These are phyloP conservation scores for Psilocybe sp. DNA, from an alignment of 768 basidiomycete genomes.

Conservation along the genomic window DNA sequence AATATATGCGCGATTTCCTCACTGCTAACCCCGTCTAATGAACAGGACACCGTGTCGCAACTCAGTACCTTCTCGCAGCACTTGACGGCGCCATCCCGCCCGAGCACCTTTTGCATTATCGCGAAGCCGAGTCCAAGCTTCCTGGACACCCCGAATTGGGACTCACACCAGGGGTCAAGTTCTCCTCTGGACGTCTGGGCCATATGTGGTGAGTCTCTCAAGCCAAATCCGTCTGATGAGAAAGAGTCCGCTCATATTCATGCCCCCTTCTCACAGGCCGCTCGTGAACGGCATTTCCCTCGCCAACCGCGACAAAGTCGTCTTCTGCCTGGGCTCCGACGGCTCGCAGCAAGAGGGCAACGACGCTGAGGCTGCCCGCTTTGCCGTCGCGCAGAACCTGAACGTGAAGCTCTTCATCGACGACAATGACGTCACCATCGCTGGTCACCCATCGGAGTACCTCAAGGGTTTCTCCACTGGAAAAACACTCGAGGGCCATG, in stretches of 20 bases:
- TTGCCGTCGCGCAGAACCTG: slow-evolving; percentile 79
- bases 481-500: slow-evolving; percentile 78
- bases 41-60: slow-evolving; percentile 87
- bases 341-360: slow-evolving; percentile 92
- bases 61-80: slow-evolving; percentile 82
- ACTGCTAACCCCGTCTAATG: not conserved
- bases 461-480: slow-evolving; percentile 72
- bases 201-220: slow-evolving; percentile 68
- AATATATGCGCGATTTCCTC: not conserved
- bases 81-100: slow-evolving; percentile 68
- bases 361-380: slow-evolving; percentile 84
- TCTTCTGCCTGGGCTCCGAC: slow-evolving; percentile 86
- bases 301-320: slow-evolving; percentile 71
- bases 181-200: slow-evolving; percentile 89
- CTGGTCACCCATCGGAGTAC: slow-evolving; percentile 88
- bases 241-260: not conserved
- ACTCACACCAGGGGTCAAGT: slow-evolving; percentile 89
- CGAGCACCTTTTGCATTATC: slow-evolving; percentile 82
- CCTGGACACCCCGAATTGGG: slow-evolving; percentile 90
- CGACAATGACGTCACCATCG: slow-evolving; percentile 89
- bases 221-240: not conserved
- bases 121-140: slow-evolving; percentile 81
- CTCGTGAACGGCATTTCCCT: slow-evolving; percentile 83
- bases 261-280: slow-evolving; percentile 37
- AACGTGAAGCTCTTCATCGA: slow-evolving; percentile 88